Evolutionary conservation across 2,329 filamentous ascomycete species (phyloP), one percentile per base, ranked within the genome.

Genomic region (Apiospora hydei): DNA sequence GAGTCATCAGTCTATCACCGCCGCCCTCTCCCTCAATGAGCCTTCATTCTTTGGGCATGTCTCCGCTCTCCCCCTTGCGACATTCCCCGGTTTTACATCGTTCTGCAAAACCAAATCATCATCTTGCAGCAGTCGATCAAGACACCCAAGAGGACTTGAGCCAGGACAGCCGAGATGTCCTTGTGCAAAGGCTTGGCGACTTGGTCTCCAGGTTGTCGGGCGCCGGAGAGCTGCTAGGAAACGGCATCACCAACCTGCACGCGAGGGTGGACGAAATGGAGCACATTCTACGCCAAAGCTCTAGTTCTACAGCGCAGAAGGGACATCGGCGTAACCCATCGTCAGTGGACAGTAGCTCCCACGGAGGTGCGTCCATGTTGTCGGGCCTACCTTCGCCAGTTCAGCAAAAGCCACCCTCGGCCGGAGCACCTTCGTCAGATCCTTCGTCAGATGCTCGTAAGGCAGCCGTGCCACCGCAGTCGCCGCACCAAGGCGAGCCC

Each of bases 191-290:
- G 61, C 77, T 86, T 10, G 78, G 77, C 69, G 76, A 77, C 30
- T 74, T 79, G 47, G 75, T 78, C 16, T 73, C 75, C 47, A 74
- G 74, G 53, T 69, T 81, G 11, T 75, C 69, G 44, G 73, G 72
- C 24, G 74, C 77, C 43, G 73, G 76, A 21, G 67, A 76, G 69
- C 64, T 81, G 57, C 70, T 78, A 18, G 77, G 77, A 26, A 77
- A 78, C 11, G 80, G 76, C 69, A 74, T 86, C 47, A 78, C 80
- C 68, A 75, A 78, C 49, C 78, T 86, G 47, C 83, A 85, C 70
- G 77, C 78, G 44, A 83, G 81, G 73, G 82, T 86, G 16, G 82
- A 85, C 73, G 84, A 85, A 72, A 83, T 86, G 81, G 84, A 86
- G 74, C 78, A 69, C 47, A 73, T 71, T 41, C 66, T 81, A 53